These are phyloP conservation scores for Penicillium atrosanguineum DNA, from an alignment of 495 filamentous ascomycete species.

Conservation along the genomic window DNA sequence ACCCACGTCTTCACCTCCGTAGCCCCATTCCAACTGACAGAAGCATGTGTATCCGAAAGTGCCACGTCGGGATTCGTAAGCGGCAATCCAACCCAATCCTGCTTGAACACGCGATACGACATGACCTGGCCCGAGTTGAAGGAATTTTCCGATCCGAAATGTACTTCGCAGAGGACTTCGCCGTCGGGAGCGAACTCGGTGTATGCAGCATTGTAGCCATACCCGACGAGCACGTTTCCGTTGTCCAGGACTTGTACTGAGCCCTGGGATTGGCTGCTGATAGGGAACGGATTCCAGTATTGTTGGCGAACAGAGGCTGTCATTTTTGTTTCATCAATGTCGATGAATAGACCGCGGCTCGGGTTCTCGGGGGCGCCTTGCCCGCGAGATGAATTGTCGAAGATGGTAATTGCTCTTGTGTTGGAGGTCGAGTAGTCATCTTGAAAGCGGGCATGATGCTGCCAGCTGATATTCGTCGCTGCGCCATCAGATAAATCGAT, in stretches of 20 bases:
- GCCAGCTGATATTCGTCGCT: constrained; percentile 46
- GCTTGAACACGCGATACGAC: constrained; percentile 39
- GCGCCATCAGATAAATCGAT: constrained; percentile 34
- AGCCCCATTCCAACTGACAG: constrained; percentile 45
- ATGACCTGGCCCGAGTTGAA: constrained; percentile 28
- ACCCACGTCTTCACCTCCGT: constrained; percentile 39
- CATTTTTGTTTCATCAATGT: constrained; percentile 39
- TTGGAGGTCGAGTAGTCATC: constrained; percentile 13
- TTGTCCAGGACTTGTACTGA: constrained; percentile 42
- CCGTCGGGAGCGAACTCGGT: constrained; percentile 43
- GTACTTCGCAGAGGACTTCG: constrained; percentile 29
- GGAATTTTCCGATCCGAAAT: constrained; percentile 28
- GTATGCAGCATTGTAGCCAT: constrained; percentile 46
- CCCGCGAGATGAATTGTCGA: constrained; percentile 32
- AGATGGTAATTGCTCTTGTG: constrained; percentile 31
- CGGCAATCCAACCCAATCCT: constrained; percentile 36
- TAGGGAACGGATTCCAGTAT: constrained; percentile 32
- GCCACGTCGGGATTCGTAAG: constrained; percentile 27
- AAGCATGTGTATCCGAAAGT: constrained; percentile 19
- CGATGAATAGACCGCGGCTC: constrained; percentile 42
- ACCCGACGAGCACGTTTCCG: constrained; percentile 48
- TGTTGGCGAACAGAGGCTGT: constrained; percentile 34
- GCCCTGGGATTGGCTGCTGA: constrained; percentile 44
- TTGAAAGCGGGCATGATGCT: constrained; percentile 38
- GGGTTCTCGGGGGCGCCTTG: constrained; percentile 19